Evolutionary conservation across 805 yeast species (phyloP), one percentile per base, ranked within the genome.

Genomic region (Pichia insulana): DNA sequence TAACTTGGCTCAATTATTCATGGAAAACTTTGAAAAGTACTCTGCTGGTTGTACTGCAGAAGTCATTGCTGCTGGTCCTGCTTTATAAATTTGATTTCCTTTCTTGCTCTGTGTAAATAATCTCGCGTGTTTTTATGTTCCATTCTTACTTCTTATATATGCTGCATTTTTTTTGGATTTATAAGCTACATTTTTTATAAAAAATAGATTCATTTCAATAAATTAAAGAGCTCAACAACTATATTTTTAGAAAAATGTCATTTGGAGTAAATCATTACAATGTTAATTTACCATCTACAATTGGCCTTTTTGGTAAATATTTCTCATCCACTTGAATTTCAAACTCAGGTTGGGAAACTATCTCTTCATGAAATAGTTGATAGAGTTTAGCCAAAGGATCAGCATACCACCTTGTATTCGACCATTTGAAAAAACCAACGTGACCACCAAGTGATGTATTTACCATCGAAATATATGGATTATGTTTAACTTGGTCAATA

Each of bases 1-100:
- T 45, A 71, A 74, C 46, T 79, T 90, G 61, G 97, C 88, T 33
- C 63, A 65, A 40, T 71, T 84, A 69, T 90, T 90, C 60, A 74
- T 74, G 58, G 88, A 85, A 64, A 90, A 90, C 75, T 90, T 90
- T 63, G 78, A 71, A 60, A 88, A 77, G 61, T 90, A 90, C 69
- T 67, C 85, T 57, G 76, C 78, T 57, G 84, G 78, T 57, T 87
- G 95, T 50, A 84, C 95, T 30, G 56, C 70, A 22, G 96, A 87
- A 63, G 97, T 90, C 42, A 69, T 82, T 58, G 85, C 92, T 58
- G 97, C 97, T 54, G 98, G 96, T 48, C 98, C 97, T 52, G 71
- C 64, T 50, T 55, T 71, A 45, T 71, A 63, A 57, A 30, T 38
- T 38, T 26, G 19, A 4, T 22, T 28, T 17, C 15, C 31, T 28